Base-by-base conservation (phyloP, 108 stramenopile genomes). In the Skeletonema costatum region DNA sequence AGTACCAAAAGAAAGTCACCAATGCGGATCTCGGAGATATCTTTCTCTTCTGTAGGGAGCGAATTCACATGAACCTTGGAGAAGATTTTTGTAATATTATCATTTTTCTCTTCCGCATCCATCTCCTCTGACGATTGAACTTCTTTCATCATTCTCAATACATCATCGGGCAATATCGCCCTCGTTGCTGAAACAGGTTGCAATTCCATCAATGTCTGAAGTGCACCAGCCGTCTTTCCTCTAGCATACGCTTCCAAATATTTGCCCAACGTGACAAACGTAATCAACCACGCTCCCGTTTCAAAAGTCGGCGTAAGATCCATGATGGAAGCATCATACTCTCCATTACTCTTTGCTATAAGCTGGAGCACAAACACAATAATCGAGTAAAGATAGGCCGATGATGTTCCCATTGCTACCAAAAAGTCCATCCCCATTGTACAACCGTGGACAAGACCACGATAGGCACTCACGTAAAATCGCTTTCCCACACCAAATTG, bases 201-300 rank as follows among this genome's bases (percentile, higher is more conserved):
- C 46, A 96, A 74, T 70, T 90, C 81, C 92, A 98, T 90, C 36
- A 99, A 86, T 10, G 71, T 81, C 51, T 92, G 88, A 72, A 99
- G 75, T 3, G 99, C 97, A 31, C 85, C 77, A 21, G 90, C 88
- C 14, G 98, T 99, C 60, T 89, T 85, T 21, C 93, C 90, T 75
- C 94, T 96, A 5, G 98, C 98, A 71, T 82, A 72, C 9, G 93
- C 89, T 75, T 97, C 92, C 73, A 97, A 74, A 84, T 85, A 95
- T 77, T 99, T 99, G 41, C 99, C 99, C 0, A 97, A 71, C 7
- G 96, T 89, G 5, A 99, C 98, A 70, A 99, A 98, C 30, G 93
- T 90, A 36, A 99, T 90, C n/a, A 99, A 84, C 88, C 97, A 95
- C 8, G 96, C 98, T 5, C 93, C 89, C 7, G 98, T 98, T 73